Base-by-base conservation (phyloP, 2,329 filamentous ascomycete genomes). In the Colletotrichum magnum region DNA sequence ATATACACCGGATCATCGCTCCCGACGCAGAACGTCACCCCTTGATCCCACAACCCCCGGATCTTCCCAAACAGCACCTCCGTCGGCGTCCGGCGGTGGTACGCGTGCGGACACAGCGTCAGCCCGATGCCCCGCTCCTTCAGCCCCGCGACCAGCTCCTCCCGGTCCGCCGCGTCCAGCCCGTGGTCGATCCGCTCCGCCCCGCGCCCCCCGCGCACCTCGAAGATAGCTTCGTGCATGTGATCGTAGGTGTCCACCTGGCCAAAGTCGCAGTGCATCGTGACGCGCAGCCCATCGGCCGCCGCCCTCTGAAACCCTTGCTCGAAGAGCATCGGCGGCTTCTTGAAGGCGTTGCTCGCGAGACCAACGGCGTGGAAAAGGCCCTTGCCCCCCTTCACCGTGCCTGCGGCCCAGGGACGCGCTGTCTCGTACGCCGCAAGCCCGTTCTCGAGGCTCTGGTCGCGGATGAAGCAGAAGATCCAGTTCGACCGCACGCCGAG, bases 101-200 rank as follows among this genome's bases (percentile, higher is more conserved):
- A 82, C 10, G 81, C 80, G 71, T 81, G 79, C 1, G 93, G 93
- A 75, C 93, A 95, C 45, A 94, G 83, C 0, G 92, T 93, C 66
- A 95, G 78, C 75, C 94, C 75, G 24, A 88, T 88, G 18, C 85
- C 82, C 59, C 89, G 81, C 7, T 81, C 76, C 3, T 87, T 89
- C 13, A 94, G 84, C 24, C 86, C 84, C 69, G 83, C 75, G 77
- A 94, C 81, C 32, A 94, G 81, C n/a, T 78, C 83, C 0, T 84
- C 79, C 71, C 93, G 89, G 47, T 92, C 85, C 5, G 86, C 83
- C 5, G 93, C 84, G 9, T 88, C 86, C 58, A 94, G 89, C 1
- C 93, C 93, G 76, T 95, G 92, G 76, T 95, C 93, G 74, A 95
- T 93, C 47, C 93, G 87, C 76, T 87, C 82, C 50, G 89, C 88